Evolutionary conservation across 1,284 basidiomycete species (phyloP).

Genomic region (Sanghuangporus baumii): DNA sequence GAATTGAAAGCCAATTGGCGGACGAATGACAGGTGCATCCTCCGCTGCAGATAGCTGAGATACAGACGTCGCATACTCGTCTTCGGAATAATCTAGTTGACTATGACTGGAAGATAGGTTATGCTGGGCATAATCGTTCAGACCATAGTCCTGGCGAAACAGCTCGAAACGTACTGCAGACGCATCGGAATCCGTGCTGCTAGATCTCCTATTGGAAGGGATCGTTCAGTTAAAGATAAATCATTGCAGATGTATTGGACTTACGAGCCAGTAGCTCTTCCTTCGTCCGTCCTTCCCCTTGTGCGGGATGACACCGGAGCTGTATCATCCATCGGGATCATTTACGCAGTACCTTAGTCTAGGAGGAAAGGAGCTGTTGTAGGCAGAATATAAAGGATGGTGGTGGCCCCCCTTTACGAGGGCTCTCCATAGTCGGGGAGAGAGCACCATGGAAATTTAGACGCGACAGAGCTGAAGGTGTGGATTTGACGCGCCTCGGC

Average conservation of each 20-base stretch:
- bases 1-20: neutral
- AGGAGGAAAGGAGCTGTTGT: neutral
- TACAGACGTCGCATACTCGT: neutral
- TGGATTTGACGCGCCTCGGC: neutral
- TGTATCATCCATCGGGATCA: neutral
- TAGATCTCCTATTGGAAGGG: constrained; percentile 3
- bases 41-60: neutral
- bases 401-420: neutral
- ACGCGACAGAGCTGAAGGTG: neutral
- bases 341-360: neutral
- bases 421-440: neutral
- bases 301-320: neutral
- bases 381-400: neutral
- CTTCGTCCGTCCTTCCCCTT: neutral
- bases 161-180: neutral
- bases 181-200: constrained; percentile 1
- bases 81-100: neutral
- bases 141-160: too few species aligned
- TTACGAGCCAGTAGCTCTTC: constrained; percentile 3
- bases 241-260: neutral
- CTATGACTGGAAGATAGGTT: neutral
- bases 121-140: neutral
- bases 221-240: neutral
- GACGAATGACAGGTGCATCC: neutral
- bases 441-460: neutral